Percentiles rank a stretch among this genome's conserved stretches.
These are phyloP conservation scores for Knoxdaviesia proteae DNA, from an alignment of 2,329 filamentous ascomycete genomes.

Conservation along the genomic window DNA sequence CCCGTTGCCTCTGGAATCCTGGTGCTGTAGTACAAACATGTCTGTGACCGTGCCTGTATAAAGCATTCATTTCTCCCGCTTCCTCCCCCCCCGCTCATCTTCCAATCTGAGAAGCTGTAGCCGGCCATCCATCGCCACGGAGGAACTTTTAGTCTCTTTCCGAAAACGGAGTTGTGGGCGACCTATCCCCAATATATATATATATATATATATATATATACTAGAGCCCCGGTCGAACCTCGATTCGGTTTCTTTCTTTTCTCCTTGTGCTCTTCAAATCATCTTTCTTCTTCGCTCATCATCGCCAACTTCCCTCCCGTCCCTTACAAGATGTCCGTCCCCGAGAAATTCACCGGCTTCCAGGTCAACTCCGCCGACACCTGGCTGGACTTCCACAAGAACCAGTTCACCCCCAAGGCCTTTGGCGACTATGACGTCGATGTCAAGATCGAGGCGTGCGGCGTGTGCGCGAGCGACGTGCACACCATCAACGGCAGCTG, in stretches of 20 bases:
- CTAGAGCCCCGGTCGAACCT: slow-evolving; percentile 2
- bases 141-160: too few relatives aligned
- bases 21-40: too few relatives aligned
- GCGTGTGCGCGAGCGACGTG: slow-evolving; percentile 47
- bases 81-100: too few relatives aligned
- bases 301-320: neutral
- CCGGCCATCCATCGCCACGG: too few relatives aligned
- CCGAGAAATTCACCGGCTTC: slow-evolving; percentile 40
- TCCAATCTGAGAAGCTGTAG: too few relatives aligned
- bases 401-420: slow-evolving; percentile 65
- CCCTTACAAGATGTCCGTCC: slow-evolving; percentile 23
- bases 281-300: neutral
- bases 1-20: too few relatives aligned
- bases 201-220: slow-evolving; percentile 2
- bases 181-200: too few relatives aligned
- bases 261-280: neutral
- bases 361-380: slow-evolving; percentile 31
- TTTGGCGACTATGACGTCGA: slow-evolving; percentile 65
- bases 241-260: neutral
- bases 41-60: too few relatives aligned
- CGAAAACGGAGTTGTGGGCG: too few relatives aligned
- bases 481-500: slow-evolving; percentile 45
- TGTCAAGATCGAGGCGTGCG: slow-evolving; percentile 60
- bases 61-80: too few relatives aligned
- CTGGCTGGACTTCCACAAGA: slow-evolving; percentile 44